phyloP scores from a whole-genome alignment of 2,329 filamentous ascomycete genomes.

The Claviceps maximensis region DNA sequence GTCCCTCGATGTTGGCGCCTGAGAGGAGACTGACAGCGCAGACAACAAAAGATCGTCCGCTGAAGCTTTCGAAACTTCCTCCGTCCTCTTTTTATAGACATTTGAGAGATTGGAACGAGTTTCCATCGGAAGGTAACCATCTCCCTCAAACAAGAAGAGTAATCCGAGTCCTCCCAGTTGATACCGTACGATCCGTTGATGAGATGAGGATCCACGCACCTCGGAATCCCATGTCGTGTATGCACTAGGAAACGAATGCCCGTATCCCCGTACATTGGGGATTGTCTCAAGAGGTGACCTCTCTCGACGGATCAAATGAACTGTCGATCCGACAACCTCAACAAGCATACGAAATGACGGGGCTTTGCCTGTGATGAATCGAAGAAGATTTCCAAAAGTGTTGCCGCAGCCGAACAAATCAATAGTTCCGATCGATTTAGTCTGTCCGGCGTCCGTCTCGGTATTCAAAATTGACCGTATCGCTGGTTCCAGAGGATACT shows the following conservation, averaged over 20 bases:
- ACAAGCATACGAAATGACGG: constrained; percentile 42
- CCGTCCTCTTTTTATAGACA: not conserved
- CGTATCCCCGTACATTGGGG: constrained; percentile 41
- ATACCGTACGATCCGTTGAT: constrained; percentile 34
- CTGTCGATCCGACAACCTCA: constrained; percentile 37
- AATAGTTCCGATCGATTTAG: constrained; percentile 13
- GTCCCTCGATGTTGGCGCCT: not conserved
- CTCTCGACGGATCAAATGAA: constrained; percentile 48
- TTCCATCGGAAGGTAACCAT: constrained; percentile 12
- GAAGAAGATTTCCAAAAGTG: constrained; percentile 44
- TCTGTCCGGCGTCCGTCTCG: not conserved
- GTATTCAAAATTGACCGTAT: constrained; percentile 25
- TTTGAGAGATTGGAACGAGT: not conserved
- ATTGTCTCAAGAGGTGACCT: constrained; percentile 46
- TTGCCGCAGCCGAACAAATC: constrained; percentile 44
- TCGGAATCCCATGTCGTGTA: constrained; percentile 50
- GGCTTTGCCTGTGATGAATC: constrained; percentile 32
- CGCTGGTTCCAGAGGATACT: constrained; percentile 37
- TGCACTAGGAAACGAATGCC: constrained; percentile 52
- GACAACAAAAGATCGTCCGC: not conserved
- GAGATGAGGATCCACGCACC: constrained; percentile 40
- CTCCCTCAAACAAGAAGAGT: constrained; percentile 16
- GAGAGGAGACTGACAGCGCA: not conserved
- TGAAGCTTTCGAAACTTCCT: too few relatives aligned
- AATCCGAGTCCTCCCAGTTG: constrained; percentile 10